Conservation (phyloP, 441 rosid genomes). For the Jatropha multifida region DNA sequence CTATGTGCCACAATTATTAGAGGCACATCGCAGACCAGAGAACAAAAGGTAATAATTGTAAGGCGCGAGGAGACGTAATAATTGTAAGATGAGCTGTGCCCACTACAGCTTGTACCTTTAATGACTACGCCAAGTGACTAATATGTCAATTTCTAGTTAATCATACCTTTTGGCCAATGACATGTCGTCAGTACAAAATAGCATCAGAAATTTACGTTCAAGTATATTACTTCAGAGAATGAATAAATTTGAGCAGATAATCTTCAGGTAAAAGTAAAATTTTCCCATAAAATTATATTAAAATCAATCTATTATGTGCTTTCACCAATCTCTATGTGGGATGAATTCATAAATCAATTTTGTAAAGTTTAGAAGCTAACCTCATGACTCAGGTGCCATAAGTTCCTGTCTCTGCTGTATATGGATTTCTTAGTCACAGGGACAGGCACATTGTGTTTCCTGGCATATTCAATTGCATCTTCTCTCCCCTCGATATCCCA, state of each 20-base stretch:
- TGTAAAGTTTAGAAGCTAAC: slow-evolving; percentile 29
- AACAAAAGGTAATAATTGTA: no score
- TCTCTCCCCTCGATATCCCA: slow-evolving; percentile 95
- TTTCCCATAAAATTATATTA: neutral
- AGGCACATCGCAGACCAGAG: no score
- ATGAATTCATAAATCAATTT: neutral
- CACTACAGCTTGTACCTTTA: no score
- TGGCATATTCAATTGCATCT: slow-evolving; percentile 95
- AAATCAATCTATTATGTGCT: neutral
- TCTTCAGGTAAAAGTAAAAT: neutral
- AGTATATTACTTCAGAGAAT: neutral
- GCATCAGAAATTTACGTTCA: neutral
- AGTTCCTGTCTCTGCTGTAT: slow-evolving; percentile 90
- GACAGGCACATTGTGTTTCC: slow-evolving; percentile 88
- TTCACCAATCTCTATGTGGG: neutral
- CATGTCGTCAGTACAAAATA: neutral
- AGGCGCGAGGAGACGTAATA: no score
- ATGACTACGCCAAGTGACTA: neutral
- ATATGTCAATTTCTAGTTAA: neutral
- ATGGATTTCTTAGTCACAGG: slow-evolving; percentile 96
- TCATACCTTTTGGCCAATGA: neutral
- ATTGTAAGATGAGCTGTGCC: no score
- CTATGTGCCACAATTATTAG: neutral
- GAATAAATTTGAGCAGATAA: neutral
- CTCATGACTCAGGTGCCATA: slow-evolving; percentile 98